Evolutionary conservation across 495 filamentous ascomycete species (phyloP), one percentile per base, ranked within the genome.

Genomic region (Neurospora sp.): DNA sequence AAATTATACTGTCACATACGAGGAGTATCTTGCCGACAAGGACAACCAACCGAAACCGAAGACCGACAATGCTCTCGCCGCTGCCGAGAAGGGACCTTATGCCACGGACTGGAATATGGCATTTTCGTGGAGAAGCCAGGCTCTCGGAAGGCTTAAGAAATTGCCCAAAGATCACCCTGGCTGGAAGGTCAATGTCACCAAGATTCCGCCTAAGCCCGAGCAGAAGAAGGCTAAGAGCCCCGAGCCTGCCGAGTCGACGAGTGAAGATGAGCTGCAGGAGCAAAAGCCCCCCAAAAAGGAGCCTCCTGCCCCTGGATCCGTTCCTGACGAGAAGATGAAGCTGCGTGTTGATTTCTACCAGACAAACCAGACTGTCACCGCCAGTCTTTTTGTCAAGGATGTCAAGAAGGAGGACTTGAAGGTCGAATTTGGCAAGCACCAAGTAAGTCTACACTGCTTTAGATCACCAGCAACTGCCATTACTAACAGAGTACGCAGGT

Each of bases 111-210:
- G 78, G 81, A 78, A 76, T 69, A 80, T 80, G 20, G 83, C 83
- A n/a, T 75, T 81, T 35, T 71, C 76, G 18, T 83, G 81, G 82
- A 79, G 83, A 42, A 69, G 77, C 38, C 82, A 83, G 77, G 82
- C 79, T 39, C 74, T 84, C 22, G 83, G 80, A 38, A 80, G 82
- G 18, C 86, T 93, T 78, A 89, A 91, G 77, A 88, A 87, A n/a
- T 75, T 93, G 68, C 84, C 86, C 3, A 86, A 87, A 20, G 89
- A 87, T 22, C 86, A 94, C 78, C 85, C 88, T 38, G 87, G 82
- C 61, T 80, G 82, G 39, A 83, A 84, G 75, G 85, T 90, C 31
- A 89, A 83, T 3, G 84, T 93, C 8, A 78, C 82, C 59, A 90
- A 93, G 76, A 85, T 91, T 31, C 94, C 93, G 3, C 84, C 89